Percentiles rank a stretch among this genome's conserved stretches.
Conservation (phyloP, 371 early-diverging fungal genomes). For the Zancudomyces culisetae region DNA sequence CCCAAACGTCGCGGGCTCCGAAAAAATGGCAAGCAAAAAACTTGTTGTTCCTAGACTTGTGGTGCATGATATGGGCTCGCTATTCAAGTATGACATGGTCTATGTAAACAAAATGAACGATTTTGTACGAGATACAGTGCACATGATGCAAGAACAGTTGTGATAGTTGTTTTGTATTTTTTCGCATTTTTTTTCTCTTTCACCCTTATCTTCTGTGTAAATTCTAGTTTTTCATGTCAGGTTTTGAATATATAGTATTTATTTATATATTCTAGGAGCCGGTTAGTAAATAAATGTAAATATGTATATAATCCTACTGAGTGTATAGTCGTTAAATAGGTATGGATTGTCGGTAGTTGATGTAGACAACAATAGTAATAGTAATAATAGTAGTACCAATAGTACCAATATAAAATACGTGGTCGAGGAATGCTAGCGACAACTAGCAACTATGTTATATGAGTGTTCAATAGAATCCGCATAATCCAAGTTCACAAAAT, state of each 20-base stretch:
- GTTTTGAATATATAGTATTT: background rate
- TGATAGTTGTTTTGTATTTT: too few species aligned
- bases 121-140: background rate
- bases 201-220: background rate
- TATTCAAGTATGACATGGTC: background rate
- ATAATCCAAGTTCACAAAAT: too few species aligned
- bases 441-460: too few species aligned
- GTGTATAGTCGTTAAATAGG: too few species aligned
- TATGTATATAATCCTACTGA: too few species aligned
- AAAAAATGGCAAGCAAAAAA: background rate
- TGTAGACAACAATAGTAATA: too few species aligned
- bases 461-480: too few species aligned
- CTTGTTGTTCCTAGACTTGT: background rate
- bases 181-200: too few species aligned
- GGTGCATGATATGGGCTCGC: background rate
- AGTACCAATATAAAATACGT: too few species aligned
- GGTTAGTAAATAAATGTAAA: background rate
- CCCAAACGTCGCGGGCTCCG: background rate
- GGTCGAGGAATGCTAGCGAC: too few species aligned
- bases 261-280: background rate
- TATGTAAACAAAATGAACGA: background rate
- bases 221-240: background rate
- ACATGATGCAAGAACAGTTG: background rate
- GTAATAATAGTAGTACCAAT: too few species aligned
- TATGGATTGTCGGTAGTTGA: too few species aligned